Conservation (phyloP, 441 rosid species). For the Croton setiger region DNA sequence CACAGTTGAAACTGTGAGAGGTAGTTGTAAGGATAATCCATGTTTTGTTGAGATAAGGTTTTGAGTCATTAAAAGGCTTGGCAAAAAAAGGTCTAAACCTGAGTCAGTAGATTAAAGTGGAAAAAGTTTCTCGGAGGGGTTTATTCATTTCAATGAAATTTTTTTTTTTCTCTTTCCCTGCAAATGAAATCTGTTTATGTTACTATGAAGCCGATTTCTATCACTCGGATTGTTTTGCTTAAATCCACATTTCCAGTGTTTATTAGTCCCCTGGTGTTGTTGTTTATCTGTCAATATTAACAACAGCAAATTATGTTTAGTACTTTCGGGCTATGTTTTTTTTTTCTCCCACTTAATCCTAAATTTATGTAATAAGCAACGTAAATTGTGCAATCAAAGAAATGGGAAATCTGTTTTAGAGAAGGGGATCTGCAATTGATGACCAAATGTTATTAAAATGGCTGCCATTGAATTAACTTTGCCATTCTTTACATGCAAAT, state of each 20-base stretch:
- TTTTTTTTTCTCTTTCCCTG: background rate
- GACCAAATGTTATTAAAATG: background rate
- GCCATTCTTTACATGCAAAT: background rate
- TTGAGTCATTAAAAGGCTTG: background rate
- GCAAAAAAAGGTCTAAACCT: background rate
- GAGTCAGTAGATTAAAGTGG: background rate
- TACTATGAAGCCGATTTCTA: background rate
- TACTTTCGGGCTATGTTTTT: background rate
- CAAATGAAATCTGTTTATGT: no score
- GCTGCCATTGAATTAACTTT: background rate
- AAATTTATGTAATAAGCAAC: background rate
- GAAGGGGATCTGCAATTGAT: constrained; percentile 2
- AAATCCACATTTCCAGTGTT: background rate
- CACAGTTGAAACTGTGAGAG: background rate
- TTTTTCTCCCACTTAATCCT: background rate
- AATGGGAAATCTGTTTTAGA: background rate
- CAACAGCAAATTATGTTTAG: background rate
- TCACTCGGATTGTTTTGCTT: background rate
- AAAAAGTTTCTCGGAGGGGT: background rate
- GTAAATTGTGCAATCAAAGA: background rate
- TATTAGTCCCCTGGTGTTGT: background rate
- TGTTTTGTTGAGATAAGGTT: background rate
- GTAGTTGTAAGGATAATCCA: background rate
- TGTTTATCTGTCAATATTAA: background rate
- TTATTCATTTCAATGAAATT: background rate